Evolutionary conservation across 2,329 filamentous ascomycete genomes (phyloP).

Genomic region (Botrytis medusae): DNA sequence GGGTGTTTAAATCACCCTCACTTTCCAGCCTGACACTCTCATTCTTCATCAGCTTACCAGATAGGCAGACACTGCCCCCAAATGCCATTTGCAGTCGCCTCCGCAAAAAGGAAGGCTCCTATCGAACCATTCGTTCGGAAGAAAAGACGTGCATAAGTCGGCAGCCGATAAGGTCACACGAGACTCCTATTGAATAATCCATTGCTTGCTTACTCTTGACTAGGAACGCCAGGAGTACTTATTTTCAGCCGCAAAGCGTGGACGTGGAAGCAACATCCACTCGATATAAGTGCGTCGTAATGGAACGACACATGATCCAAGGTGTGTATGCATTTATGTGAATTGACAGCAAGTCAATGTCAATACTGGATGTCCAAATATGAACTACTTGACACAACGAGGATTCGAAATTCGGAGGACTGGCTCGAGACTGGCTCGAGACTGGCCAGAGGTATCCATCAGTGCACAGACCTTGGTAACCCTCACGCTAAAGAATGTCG

Average conservation of each 20-base stretch:
- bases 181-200: background rate
- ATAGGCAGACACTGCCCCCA: slow-evolving; percentile 9
- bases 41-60: slow-evolving; percentile 1
- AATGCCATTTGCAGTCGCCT: slow-evolving; percentile 5
- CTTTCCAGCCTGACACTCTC: slow-evolving; percentile 6
- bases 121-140: slow-evolving; percentile 19
- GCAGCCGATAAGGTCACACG: slow-evolving; percentile 11
- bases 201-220: background rate
- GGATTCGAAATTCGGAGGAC: background rate
- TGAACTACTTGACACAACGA: background rate
- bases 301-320: background rate
- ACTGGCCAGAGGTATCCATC: background rate
- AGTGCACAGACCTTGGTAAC: background rate
- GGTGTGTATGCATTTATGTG: background rate
- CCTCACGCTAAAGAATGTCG: background rate
- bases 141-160: slow-evolving; percentile 14
- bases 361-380: background rate
- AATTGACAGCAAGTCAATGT: background rate
- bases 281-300: background rate
- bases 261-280: background rate
- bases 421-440: background rate
- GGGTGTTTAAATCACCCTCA: background rate
- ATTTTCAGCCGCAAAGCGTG: slow-evolving; percentile 13
- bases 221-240: no score
- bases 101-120: background rate